Percentiles rank a stretch among this genome's conserved stretches.
Conservation (phyloP, 148 eudicot genomes). For the Diospyros lotus region DNA sequence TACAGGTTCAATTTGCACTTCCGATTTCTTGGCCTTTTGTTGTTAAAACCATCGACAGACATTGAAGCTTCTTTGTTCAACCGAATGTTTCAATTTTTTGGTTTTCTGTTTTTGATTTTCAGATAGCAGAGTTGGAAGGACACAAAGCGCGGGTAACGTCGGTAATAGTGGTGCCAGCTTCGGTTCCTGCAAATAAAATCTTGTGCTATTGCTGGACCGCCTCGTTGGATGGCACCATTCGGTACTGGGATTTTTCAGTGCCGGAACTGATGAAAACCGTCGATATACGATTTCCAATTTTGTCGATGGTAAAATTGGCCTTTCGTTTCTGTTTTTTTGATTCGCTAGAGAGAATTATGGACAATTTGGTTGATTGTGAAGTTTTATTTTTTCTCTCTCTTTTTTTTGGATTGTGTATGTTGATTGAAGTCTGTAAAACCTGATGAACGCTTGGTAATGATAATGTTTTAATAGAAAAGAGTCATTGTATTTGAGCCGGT, state of each 20-base stretch:
- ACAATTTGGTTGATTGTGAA: neutral
- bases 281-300: conserved; percentile 53
- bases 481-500: no score
- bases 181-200: conserved; percentile 34
- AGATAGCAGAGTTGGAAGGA: conserved; percentile 81
- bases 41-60: no score
- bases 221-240: conserved; percentile 81
- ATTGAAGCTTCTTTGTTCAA: neutral
- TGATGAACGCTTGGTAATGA: neutral
- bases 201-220: conserved; percentile 86
- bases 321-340: neutral
- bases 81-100: no score
- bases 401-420: no score
- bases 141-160: conserved; percentile 73
- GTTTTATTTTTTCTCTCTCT: neutral
- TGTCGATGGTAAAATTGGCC: conserved; percentile 55
- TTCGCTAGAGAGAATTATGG: neutral
- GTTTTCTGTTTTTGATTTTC: neutral
- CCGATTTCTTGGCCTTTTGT: no score
- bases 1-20: conserved; percentile 39
- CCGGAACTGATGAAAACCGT: conserved; percentile 66
- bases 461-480: neutral
- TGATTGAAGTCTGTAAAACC: neutral
- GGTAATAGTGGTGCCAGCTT: conserved; percentile 61
- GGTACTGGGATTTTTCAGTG: conserved; percentile 68